These are phyloP conservation scores for Stagonosporopsis rhizophila DNA, from an alignment of 2,329 filamentous ascomycete genomes.

Conservation along the genomic window DNA sequence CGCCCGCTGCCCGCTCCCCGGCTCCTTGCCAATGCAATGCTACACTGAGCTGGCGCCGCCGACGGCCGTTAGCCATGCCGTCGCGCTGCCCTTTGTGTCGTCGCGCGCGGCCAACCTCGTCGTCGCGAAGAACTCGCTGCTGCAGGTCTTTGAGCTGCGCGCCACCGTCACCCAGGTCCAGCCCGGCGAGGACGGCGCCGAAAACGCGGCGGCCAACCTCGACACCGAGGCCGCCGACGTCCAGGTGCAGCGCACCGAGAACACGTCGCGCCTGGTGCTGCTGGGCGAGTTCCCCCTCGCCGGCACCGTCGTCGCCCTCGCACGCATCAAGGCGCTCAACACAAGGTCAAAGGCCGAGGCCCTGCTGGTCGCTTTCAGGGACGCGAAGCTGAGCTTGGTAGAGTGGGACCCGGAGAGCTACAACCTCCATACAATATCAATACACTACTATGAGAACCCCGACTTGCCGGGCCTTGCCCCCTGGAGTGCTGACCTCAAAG, in stretches of 20 bases:
- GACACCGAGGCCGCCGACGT: conserved; percentile 61
- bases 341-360: conserved; percentile 84
- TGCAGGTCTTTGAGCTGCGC: conserved; percentile 86
- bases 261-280: conserved; percentile 80
- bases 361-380: conserved; percentile 82
- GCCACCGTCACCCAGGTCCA: conserved; percentile 68
- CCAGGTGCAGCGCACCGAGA: conserved; percentile 65
- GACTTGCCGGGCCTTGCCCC: conserved; percentile 78
- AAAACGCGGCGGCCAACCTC: conserved; percentile 39
- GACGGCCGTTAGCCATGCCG: conserved; percentile 89
- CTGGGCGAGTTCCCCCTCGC: conserved; percentile 83
- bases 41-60: conserved; percentile 96
- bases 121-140: conserved; percentile 88
- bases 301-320: conserved; percentile 84
- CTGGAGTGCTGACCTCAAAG: conserved; percentile 77
- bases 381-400: conserved; percentile 90
- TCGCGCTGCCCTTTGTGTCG: conserved; percentile 79
- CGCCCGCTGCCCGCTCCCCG: no score
- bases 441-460: conserved; percentile 98
- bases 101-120: conserved; percentile 81
- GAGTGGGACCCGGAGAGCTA: conserved; percentile 89
- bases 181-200: conserved; percentile 48
- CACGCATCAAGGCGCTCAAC: conserved; percentile 73
- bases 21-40: conserved; percentile 76
- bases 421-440: conserved; percentile 84